Evolutionary conservation across 2,329 filamentous ascomycete genomes (phyloP).

Genomic region (Trichoderma oligosporum): DNA sequence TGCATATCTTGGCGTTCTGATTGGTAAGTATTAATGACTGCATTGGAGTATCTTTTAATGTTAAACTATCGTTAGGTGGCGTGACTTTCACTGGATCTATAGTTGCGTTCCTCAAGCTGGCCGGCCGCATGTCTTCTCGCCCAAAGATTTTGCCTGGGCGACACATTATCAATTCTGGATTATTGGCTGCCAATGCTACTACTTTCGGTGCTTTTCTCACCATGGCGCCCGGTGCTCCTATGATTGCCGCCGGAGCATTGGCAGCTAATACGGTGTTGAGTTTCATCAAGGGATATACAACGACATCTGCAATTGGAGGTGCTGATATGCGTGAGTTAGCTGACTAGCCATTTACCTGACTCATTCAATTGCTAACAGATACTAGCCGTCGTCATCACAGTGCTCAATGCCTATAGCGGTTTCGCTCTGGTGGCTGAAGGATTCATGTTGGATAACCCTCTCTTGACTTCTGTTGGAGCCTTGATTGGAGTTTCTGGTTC

Average conservation of each 20-base stretch:
- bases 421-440: slow-evolving; percentile 88
- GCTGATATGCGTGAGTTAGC: slow-evolving; percentile 72
- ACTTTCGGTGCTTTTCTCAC: slow-evolving; percentile 82
- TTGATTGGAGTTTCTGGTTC: slow-evolving; percentile 86
- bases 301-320: slow-evolving; percentile 84
- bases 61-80: slow-evolving; percentile 46
- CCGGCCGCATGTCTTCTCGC: slow-evolving; percentile 75
- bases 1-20: slow-evolving; percentile 80
- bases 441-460: slow-evolving; percentile 83
- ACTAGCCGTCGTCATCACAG: slow-evolving; percentile 75
- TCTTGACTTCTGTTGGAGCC: slow-evolving; percentile 80
- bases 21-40: slow-evolving; percentile 46
- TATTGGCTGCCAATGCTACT: slow-evolving; percentile 72
- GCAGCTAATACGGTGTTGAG: slow-evolving; percentile 72
- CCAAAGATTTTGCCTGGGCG: slow-evolving; percentile 70
- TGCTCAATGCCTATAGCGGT: slow-evolving; percentile 85
- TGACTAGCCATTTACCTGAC: background rate
- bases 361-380: slow-evolving; percentile 17
- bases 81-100: slow-evolving; percentile 90
- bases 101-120: slow-evolving; percentile 83
- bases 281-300: slow-evolving; percentile 83
- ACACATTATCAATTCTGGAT: slow-evolving; percentile 68
- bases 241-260: slow-evolving; percentile 74
- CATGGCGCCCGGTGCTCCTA: slow-evolving; percentile 73
- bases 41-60: no score